phyloP scores from a whole-genome alignment of 148 eudicot genomes.

The Arctostaphylos glauca region DNA sequence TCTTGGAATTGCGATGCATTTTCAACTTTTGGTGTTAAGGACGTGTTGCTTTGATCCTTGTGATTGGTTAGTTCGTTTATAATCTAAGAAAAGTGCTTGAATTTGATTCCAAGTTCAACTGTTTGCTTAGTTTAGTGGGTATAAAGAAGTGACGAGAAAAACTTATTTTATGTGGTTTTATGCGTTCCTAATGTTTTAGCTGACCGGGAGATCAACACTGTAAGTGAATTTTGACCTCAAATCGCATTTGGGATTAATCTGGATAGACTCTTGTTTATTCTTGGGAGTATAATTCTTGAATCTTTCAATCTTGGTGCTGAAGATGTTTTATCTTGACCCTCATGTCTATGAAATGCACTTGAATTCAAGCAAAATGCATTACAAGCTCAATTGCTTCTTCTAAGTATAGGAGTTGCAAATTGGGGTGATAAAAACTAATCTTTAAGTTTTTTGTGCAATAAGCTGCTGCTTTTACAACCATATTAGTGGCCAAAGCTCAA shows the following conservation, averaged over 20 bases:
- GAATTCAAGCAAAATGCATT: neutral
- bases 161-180: neutral
- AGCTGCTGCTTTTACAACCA: neutral
- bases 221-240: neutral
- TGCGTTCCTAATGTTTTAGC: neutral
- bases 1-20: neutral
- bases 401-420: neutral
- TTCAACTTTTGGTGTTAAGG: neutral
- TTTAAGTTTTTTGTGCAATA: neutral
- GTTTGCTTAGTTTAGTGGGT: neutral
- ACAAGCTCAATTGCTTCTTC: neutral
- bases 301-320: neutral
- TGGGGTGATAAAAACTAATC: neutral
- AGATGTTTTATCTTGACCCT: neutral
- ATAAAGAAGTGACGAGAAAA: neutral
- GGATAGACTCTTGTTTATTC: neutral
- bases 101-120: neutral
- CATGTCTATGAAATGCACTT: neutral
- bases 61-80: neutral
- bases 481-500: constrained; percentile 4
- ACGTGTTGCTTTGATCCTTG: neutral
- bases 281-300: neutral
- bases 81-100: neutral
- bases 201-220: too few relatives aligned
- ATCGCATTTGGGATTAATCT: neutral